A percentile compares a stretch with the other conserved stretches of the same genome.
Conservation (phyloP, 2,329 filamentous ascomycete genomes). For the Dactylellina leptospora region DNA sequence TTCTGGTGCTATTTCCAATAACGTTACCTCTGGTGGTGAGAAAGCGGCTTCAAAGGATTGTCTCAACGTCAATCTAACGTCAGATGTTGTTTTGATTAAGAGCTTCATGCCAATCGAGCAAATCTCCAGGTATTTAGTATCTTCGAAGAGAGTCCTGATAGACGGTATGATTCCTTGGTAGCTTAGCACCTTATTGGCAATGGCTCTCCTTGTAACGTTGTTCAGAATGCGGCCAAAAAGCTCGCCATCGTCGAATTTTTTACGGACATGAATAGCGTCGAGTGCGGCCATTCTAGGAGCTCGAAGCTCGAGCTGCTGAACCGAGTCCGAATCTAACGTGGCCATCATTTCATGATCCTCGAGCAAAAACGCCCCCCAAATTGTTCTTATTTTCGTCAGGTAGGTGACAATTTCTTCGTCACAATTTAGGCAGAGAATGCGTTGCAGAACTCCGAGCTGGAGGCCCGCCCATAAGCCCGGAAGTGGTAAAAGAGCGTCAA, state of each 20-base stretch:
- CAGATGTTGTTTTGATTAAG: not conserved
- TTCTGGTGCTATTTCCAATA: not conserved
- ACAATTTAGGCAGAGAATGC: conserved; percentile 3
- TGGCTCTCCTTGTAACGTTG: not conserved
- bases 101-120: conserved; percentile 5
- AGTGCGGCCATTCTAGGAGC: not conserved
- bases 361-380: not conserved
- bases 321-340: conserved; percentile 6
- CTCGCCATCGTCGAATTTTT: not conserved
- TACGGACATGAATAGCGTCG: not conserved
- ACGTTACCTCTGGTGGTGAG: not conserved
- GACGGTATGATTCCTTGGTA: conserved; percentile 14
- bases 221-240: not conserved
- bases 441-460: conserved; percentile 9
- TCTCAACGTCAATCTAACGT: not conserved
- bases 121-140: conserved; percentile 16
- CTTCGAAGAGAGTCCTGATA: conserved; percentile 10
- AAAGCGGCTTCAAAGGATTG: not conserved
- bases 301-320: not conserved
- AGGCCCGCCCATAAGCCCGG: conserved; percentile 13
- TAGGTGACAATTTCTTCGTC: conserved; percentile 12
- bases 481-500: not conserved
- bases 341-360: not conserved
- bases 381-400: not conserved
- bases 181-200: not conserved